Percentiles rank a stretch among this genome's conserved stretches.
These are phyloP conservation scores for Triticum turgidum DNA, from an alignment of 176 grass and related monocot genomes.

Conservation along the genomic window DNA sequence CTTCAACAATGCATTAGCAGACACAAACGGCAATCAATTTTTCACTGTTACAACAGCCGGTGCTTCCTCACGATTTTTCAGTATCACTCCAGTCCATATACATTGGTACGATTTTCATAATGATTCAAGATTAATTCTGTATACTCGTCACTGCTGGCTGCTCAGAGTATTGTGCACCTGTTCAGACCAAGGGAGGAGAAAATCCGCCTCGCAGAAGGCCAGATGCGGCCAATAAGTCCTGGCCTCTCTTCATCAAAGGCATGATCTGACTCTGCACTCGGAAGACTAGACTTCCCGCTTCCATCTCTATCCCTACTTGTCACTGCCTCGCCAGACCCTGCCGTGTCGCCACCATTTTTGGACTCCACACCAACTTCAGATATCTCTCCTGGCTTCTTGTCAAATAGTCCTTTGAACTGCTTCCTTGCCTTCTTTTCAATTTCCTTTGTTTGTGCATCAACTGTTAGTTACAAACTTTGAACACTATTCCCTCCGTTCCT, in stretches of 20 bases:
- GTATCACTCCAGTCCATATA: neutral
- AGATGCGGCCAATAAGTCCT: conserved; percentile 58
- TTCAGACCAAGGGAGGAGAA: conserved; percentile 73
- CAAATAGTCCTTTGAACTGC: conserved; percentile 98
- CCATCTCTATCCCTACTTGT: conserved; percentile 29
- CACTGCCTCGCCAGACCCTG: conserved; percentile 20
- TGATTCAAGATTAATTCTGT: neutral
- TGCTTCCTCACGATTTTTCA: neutral
- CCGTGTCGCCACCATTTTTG: neutral
- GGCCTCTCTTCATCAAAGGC: conserved; percentile 58
- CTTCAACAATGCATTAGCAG: too few relatives aligned
- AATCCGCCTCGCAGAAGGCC: conserved; percentile 61
- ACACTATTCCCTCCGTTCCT: neutral
- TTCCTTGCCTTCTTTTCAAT: conserved; percentile 74
- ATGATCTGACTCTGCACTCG: conserved; percentile 1
- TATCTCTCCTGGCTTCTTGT: conserved; percentile 96
- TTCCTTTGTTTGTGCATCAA: conserved; percentile 45
- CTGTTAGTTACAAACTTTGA: neutral
- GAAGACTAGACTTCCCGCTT: neutral
- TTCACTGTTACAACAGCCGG: neutral
- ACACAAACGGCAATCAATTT: neutral
- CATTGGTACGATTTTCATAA: neutral
- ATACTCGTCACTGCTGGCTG: neutral
- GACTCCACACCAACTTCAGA: conserved; percentile 49
- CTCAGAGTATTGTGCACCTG: conserved; percentile 78